phyloP scores from a whole-genome alignment of 1,284 basidiomycete species.

The Irpex lacteus region DNA sequence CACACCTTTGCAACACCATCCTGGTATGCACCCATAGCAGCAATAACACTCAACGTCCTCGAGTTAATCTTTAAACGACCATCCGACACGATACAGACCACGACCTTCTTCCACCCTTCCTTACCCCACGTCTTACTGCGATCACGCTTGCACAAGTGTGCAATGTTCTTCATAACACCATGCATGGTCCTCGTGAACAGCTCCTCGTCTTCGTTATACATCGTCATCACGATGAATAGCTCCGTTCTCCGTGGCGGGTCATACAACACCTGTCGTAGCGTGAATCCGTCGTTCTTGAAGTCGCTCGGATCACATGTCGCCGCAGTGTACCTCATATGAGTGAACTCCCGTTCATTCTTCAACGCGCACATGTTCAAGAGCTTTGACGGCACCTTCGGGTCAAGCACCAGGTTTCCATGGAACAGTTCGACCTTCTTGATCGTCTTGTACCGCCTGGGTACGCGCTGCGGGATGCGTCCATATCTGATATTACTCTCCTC shows the following conservation, averaged over 20 bases:
- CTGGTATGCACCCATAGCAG: slow-evolving; percentile 82
- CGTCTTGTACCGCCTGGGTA: slow-evolving; percentile 86
- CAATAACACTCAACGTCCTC: slow-evolving; percentile 81
- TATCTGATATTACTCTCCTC: slow-evolving; percentile 66
- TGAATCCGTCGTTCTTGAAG: slow-evolving; percentile 79
- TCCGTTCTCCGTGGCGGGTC: slow-evolving; percentile 82
- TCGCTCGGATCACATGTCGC: slow-evolving; percentile 94
- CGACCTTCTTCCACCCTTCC: slow-evolving; percentile 96
- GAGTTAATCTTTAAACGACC: slow-evolving; percentile 85
- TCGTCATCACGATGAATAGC: slow-evolving; percentile 80
- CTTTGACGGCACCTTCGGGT: slow-evolving; percentile 83
- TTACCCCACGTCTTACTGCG: slow-evolving; percentile 93
- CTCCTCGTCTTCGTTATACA: slow-evolving; percentile 79
- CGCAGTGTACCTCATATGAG: slow-evolving; percentile 91
- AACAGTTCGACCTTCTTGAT: slow-evolving; percentile 90
- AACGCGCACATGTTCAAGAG: slow-evolving; percentile 76
- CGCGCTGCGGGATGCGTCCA: slow-evolving; percentile 82
- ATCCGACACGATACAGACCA: slow-evolving; percentile 65
- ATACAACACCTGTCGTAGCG: slow-evolving; percentile 78
- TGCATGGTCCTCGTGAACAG: slow-evolving; percentile 88
- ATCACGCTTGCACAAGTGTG: slow-evolving; percentile 78
- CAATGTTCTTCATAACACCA: slow-evolving; percentile 88
- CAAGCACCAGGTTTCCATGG: slow-evolving; percentile 88
- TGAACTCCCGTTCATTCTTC: slow-evolving; percentile 85
- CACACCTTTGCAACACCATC: slow-evolving; percentile 84